Evolutionary conservation across 331 rosid genomes (phyloP).

Genomic region (Stylosanthes scabra): DNA sequence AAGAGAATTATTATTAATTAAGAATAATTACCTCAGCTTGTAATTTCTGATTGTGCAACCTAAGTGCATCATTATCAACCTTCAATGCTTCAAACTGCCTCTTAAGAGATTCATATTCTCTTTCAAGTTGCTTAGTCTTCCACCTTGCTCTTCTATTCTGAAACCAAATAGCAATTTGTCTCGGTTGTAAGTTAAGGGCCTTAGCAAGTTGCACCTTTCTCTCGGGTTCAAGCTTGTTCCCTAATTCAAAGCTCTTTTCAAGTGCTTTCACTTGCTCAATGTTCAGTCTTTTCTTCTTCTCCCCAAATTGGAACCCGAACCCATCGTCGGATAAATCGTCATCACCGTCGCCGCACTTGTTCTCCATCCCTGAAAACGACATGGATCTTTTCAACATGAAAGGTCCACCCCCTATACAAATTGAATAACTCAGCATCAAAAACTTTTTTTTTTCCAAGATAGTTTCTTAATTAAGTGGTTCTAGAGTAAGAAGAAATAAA

Average conservation of each 20-base stretch:
- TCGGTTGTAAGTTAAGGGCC: conserved; percentile 73
- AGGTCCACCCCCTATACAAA: conserved; percentile 39
- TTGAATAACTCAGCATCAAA: neutral
- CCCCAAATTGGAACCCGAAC: conserved; percentile 73
- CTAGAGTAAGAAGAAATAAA: too few relatives aligned
- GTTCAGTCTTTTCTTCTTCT: conserved; percentile 83
- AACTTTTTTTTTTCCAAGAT: neutral
- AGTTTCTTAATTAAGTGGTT: neutral
- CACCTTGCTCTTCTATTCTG: conserved; percentile 90
- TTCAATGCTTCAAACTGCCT: conserved; percentile 70
- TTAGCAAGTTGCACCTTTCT: conserved; percentile 77
- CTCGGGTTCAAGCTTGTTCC: conserved; percentile 88
- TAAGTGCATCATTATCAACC: conserved; percentile 70
- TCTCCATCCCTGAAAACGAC: conserved; percentile 72
- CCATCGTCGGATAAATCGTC: conserved; percentile 89
- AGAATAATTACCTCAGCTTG: conserved; percentile 60
- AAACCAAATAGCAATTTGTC: conserved; percentile 87
- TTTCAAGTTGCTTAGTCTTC: conserved; percentile 84
- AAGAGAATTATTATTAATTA: neutral
- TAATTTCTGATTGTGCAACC: conserved; percentile 68
- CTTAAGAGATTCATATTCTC: conserved; percentile 63
- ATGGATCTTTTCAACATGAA: conserved; percentile 76
- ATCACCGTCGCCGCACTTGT: conserved; percentile 51
- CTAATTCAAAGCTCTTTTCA: conserved; percentile 86
- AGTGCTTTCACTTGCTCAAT: conserved; percentile 79